Evolutionary conservation across 2,329 filamentous ascomycete species (phyloP).

Genomic region (Elsinoe arachidis): DNA sequence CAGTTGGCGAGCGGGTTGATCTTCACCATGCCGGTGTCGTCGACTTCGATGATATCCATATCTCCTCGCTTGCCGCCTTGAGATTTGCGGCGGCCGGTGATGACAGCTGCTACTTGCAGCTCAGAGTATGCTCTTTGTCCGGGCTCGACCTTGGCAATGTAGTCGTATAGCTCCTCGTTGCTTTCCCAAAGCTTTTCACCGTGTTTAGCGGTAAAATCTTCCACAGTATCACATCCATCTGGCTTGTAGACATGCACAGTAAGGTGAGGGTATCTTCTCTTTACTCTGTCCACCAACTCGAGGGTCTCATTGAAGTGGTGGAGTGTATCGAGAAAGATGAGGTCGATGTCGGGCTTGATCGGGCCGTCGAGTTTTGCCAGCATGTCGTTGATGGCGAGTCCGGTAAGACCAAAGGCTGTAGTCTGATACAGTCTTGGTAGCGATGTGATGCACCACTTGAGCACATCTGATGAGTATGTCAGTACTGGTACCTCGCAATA

Average conservation of each 20-base stretch:
- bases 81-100: constrained; percentile 84
- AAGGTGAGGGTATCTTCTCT: constrained; percentile 65
- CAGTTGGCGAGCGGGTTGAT: constrained; percentile 96
- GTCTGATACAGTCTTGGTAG: constrained; percentile 71
- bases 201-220: constrained; percentile 74
- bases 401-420: constrained; percentile 44
- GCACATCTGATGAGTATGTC: constrained; percentile 52
- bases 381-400: constrained; percentile 51
- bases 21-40: constrained; percentile 87
- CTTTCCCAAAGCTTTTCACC: constrained; percentile 77
- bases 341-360: constrained; percentile 46
- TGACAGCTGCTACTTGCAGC: constrained; percentile 76
- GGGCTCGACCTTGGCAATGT: constrained; percentile 94
- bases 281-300: constrained; percentile 55
- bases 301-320: constrained; percentile 46
- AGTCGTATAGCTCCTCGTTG: constrained; percentile 88
- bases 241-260: constrained; percentile 88
- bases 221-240: constrained; percentile 59
- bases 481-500: constrained; percentile 18
- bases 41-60: constrained; percentile 84
- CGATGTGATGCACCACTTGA: constrained; percentile 84
- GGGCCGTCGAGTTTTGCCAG: constrained; percentile 61
- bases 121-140: constrained; percentile 84
- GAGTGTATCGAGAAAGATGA: constrained; percentile 48
- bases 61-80: constrained; percentile 89